Base-by-base conservation (phyloP, 352 stramenopile genomes). In the Pythium dissotocum region DNA sequence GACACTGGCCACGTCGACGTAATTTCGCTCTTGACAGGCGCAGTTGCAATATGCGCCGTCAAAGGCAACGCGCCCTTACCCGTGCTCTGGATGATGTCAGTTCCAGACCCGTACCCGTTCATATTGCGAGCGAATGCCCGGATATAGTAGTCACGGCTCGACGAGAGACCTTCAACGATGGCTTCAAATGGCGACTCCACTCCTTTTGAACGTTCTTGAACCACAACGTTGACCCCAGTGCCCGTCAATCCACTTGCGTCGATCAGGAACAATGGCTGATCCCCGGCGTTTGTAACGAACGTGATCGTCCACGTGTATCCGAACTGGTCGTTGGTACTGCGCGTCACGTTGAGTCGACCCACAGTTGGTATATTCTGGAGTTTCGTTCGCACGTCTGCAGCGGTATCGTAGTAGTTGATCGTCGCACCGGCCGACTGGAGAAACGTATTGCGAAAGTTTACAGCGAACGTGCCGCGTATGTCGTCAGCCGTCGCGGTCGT, bases 321-420 rank as follows among this genome's bases (percentile, higher is more conserved):
- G 40, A 80, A 88, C 18, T 72, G 30, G 1, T 55, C 57, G 60
- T 89, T 90, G 4, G 61, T 54, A 1, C 46, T 64, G 6, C 76
- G 78, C 16, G 79, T 87, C 32, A 94, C 82, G 49, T 89, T 89
- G 28, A 93, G 35, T 4, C 75, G 75, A 2, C 87, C 87, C 28
- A 93, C 70, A 0, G 84, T 87, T 30, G 87, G 72, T 0, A 94
- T 28, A 24, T 75, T 85, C 55, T 94, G 80, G 1, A 94, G 71
- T 54, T 92, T 94, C 6, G 83, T 87, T 44, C 83, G 78, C n/a
- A 94, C 75, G 51, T 94, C 87, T 0, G 61, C 62, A 18, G 83
- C 81, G 8, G 83, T 92, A 49, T 94, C 87, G 48, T 92, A 80
- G 62, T 75, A 82, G 64, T 89, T 88, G 58, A 94, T 78, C 3